Base-by-base conservation (phyloP, 495 filamentous ascomycete genomes). In the Geopyxis carbonaria region DNA sequence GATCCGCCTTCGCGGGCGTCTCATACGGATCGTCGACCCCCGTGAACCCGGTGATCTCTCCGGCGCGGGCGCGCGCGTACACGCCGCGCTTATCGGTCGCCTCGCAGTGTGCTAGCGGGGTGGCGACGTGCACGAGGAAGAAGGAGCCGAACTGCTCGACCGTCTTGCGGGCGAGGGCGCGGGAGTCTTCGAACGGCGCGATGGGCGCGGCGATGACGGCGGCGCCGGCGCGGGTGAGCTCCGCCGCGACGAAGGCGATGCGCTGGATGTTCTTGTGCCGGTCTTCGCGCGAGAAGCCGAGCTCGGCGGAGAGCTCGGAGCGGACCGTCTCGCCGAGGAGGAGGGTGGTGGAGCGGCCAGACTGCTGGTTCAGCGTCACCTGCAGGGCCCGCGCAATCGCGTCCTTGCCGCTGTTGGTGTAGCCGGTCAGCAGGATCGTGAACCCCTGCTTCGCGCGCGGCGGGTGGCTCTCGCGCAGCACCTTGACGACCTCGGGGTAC, bases 11-110 rank as follows among this genome's bases (percentile, higher is more conserved):
- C 42, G 59, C 53, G 3, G 89, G 89, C 43, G 59, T 55, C 73
- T 97, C 89, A 59, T 95, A 97, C 40, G 89, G 85, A 61, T 94
- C 89, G 60, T 97, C 89, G 42, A 97, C 89, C 53, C 89, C 89
- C 22, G 89, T 97, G 68, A 97, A 97, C 22, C 85, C 85, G 74
- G 83, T 89, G 64, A 97, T 92, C 68, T 94, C 84, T 11, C 89
- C 89, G 6, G 62, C 68, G 37, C 91, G 72, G 10, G 89, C 89
- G 62, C 73, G 71, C 18, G 64, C 69, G 62, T 97, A 97, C 48
- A 94, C 77, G 18, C 89, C 91, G 44, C 75, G 69, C 72, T 82
- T 91, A 61, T 97, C 89, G 39, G 85, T 93, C 70, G 77, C 76
- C 69, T 97, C 89, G 61, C 76, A 80, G 66, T 84, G 69, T 64